Conservation (phyloP, 2,329 filamentous ascomycete species). For the Calycina herbarum region DNA sequence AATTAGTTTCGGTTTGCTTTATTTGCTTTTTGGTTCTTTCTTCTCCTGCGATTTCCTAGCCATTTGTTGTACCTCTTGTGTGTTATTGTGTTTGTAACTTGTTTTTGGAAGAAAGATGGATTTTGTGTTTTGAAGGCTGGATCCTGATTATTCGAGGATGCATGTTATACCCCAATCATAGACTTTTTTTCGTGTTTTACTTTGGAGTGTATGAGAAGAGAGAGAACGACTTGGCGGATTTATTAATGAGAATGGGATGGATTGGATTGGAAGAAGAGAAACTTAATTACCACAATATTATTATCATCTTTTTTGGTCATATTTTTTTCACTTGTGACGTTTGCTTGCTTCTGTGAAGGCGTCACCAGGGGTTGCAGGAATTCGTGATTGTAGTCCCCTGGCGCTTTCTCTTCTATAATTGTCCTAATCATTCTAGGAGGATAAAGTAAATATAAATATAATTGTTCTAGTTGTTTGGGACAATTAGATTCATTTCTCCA, state of each 20-base stretch:
- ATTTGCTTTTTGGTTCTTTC: constrained; percentile 14
- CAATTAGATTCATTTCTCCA: no score
- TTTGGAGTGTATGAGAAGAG: not conserved
- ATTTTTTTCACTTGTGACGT: not conserved
- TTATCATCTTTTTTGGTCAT: not conserved
- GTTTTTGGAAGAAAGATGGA: not conserved
- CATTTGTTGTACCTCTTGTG: constrained; percentile 8
- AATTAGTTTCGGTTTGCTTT: constrained; percentile 8
- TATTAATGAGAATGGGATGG: not conserved
- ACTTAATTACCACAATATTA: not conserved
- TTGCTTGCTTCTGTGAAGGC: constrained; percentile 1
- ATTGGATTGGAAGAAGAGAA: not conserved
- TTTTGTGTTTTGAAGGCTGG: constrained; percentile 7
- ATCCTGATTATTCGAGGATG: constrained; percentile 1
- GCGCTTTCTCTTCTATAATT: no score
- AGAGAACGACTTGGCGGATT: not conserved
- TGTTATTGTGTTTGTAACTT: not conserved
- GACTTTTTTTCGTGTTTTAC: not conserved
- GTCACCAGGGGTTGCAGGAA: no score
- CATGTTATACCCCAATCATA: constrained; percentile 8
- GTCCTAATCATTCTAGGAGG: no score
- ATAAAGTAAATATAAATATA: no score
- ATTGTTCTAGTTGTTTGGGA: no score
- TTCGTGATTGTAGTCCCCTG: no score
- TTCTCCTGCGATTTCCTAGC: not conserved